Percentiles rank a stretch among this genome's conserved stretches.
These are phyloP conservation scores for Cryptococcus sp. DNA, from an alignment of 1,284 basidiomycete species.

Conservation along the genomic window DNA sequence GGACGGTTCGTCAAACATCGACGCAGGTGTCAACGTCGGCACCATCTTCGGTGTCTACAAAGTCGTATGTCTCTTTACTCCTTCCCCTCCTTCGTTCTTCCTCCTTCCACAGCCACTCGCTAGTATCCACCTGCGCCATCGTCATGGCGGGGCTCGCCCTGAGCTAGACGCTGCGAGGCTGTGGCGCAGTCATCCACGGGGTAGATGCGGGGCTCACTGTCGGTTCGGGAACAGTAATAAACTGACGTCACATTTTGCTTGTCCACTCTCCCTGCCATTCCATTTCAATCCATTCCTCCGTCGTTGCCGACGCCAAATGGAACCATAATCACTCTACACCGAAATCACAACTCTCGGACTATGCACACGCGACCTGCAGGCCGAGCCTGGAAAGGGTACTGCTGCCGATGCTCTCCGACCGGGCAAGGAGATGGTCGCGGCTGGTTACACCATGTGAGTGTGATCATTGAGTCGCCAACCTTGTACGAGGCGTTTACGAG, in stretches of 20 bases:
- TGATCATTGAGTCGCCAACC: background rate
- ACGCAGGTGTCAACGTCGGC: constrained; percentile 99
- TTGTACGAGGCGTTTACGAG: background rate
- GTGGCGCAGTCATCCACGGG: no score
- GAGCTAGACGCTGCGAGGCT: constrained; percentile 64
- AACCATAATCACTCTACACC: no score
- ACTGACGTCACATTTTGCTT: no score
- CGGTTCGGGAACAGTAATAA: no score
- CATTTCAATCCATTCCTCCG: no score
- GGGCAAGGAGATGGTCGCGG: constrained; percentile 96
- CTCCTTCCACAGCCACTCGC: background rate
- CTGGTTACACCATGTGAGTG: constrained; percentile 88
- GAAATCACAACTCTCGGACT: no score
- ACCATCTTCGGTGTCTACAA: constrained; percentile 99
- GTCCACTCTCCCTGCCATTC: no score
- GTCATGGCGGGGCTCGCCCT: constrained; percentile 6
- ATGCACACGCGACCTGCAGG: background rate
- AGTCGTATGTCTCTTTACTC: constrained; percentile 59
- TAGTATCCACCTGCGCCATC: background rate
- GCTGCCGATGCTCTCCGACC: constrained; percentile 88
- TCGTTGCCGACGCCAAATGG: no score
- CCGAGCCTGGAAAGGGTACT: constrained; percentile 59
- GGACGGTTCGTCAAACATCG: constrained; percentile 98
- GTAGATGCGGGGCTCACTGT: background rate
- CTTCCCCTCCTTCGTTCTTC: background rate